Evolutionary conservation across 257 asterid species (phyloP), one percentile per base, ranked within the genome.

Genomic region (Solanum tarapatanum): DNA sequence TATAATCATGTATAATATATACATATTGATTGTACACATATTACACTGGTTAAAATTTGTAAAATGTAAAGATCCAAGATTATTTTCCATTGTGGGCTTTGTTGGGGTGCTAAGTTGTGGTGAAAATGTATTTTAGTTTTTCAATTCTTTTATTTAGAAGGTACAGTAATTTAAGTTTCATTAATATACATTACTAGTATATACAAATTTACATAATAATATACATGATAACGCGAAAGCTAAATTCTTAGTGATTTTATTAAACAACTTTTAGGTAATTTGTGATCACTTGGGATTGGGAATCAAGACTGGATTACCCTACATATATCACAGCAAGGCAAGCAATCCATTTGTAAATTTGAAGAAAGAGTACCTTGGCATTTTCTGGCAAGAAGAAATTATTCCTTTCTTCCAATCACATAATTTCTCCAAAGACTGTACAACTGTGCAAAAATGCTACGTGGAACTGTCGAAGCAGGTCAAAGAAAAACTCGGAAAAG

Each of bases 251-350:
- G n/a, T 19, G n/a, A 55, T 17, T 76, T 24, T 1, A 79, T 24
- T 2, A n/a, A 77, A 39, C 62, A n/a, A 83, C 24, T 17, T 1
- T 58, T 58, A 96, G 98, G 98, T 96, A 88, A 96, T 96, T 4
- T 95, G 99, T 83, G 99, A 96, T 82, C 98, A 95, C 86, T n/a
- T 96, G 90, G 98, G 98, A 62, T 86, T 94, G 87, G 98, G 99
- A 86, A 93, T 96, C 35, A 96, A 96, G 89, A 96, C 98, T 1
- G 99, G 99, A 82, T 89, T 95, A 85, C 99, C 99, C 17, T 96
- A 96, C 88, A 96, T 96, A 21, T 96, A 96, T 94, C 99, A 96
- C 91, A 96, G 98, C 96, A 96, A 96, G 84, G 99, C 99, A 0
- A 96, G 99, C 93, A 96, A 96, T 90, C 98, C 99, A 0, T 96